Percentiles rank a stretch among this genome's conserved stretches.
phyloP scores from a whole-genome alignment of 257 asterid species.

The Solanum tarijense region DNA sequence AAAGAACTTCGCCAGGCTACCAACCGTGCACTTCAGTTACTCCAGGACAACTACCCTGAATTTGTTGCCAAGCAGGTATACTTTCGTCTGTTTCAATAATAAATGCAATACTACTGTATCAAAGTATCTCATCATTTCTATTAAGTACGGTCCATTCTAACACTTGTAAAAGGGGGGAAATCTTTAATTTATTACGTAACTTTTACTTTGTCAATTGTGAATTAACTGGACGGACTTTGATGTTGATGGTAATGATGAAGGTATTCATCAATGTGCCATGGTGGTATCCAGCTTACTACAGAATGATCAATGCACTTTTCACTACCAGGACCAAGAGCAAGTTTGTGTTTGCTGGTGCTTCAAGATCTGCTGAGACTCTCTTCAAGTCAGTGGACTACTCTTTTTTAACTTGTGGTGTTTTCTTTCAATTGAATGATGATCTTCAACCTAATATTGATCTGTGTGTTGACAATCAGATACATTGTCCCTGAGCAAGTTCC shows the following conservation, averaged over 20 bases:
- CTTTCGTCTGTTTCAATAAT: not conserved
- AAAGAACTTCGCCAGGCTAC: slow-evolving; percentile 61
- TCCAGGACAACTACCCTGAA: slow-evolving; percentile 78
- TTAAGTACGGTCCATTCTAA: not conserved
- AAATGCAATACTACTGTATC: not conserved
- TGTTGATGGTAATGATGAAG: slow-evolving; percentile 15
- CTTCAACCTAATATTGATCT: not conserved
- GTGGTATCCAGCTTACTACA: slow-evolving; percentile 78
- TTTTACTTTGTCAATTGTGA: not conserved
- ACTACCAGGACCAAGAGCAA: slow-evolving; percentile 80
- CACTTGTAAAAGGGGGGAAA: not conserved
- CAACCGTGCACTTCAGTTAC: slow-evolving; percentile 64
- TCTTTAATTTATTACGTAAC: not conserved
- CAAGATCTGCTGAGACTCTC: slow-evolving; percentile 61
- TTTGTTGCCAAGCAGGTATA: slow-evolving; percentile 71
- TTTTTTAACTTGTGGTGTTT: not conserved
- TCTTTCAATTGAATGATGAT: not conserved
- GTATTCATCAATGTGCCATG: slow-evolving; percentile 80
- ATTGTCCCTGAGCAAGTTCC: slow-evolving; percentile 63
- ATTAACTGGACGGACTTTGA: not conserved
- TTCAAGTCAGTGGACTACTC: slow-evolving; percentile 33
- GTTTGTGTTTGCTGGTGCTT: slow-evolving; percentile 73
- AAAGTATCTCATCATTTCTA: not conserved
- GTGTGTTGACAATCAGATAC: slow-evolving; percentile 25
- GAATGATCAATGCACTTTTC: slow-evolving; percentile 71